Conservation (phyloP, 1,284 basidiomycete species). For the Apiotrichum veenhuisii region DNA sequence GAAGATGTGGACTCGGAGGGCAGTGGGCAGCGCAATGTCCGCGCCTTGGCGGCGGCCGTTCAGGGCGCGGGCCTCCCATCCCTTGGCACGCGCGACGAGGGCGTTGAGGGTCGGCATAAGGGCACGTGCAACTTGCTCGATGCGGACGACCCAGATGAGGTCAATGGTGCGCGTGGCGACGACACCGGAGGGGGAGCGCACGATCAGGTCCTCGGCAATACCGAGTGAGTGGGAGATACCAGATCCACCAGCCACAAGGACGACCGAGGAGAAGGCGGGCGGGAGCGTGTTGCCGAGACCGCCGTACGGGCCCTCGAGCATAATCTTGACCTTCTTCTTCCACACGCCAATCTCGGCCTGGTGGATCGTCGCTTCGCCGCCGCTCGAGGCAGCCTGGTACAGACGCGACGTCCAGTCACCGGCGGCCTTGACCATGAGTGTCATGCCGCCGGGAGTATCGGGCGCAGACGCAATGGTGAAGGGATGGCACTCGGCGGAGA, state of each 20-base stretch:
- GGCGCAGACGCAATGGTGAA: conserved; percentile 51
- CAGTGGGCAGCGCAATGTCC: conserved; percentile 26
- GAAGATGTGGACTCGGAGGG: conserved; percentile 41
- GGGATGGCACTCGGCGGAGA: conserved; percentile 43
- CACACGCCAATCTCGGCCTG: conserved; percentile 7
- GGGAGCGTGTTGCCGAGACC: conserved; percentile 44
- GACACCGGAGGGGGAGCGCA: conserved; percentile 34
- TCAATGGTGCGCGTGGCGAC: conserved; percentile 46
- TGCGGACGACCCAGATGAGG: conserved; percentile 46
- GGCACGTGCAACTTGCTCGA: conserved; percentile 36
- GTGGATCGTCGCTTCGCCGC: neutral
- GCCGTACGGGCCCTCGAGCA: conserved; percentile 48
- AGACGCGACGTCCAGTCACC: conserved; percentile 46
- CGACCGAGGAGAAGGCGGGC: conserved; percentile 41
- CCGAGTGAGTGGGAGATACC: conserved; percentile 45
- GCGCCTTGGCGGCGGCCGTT: conserved; percentile 23
- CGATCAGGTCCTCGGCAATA: conserved; percentile 40
- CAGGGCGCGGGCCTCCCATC: conserved; percentile 31
- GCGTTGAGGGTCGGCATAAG: conserved; percentile 35
- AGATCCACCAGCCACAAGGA: conserved; percentile 46
- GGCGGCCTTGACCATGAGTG: conserved; percentile 42
- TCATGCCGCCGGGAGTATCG: conserved; percentile 35
- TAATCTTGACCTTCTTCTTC: conserved; percentile 20
- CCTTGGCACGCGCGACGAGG: conserved; percentile 39
- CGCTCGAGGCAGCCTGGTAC: conserved; percentile 27